phyloP scores from a whole-genome alignment of 1,284 basidiomycete genomes.

The Irpex lacteus region DNA sequence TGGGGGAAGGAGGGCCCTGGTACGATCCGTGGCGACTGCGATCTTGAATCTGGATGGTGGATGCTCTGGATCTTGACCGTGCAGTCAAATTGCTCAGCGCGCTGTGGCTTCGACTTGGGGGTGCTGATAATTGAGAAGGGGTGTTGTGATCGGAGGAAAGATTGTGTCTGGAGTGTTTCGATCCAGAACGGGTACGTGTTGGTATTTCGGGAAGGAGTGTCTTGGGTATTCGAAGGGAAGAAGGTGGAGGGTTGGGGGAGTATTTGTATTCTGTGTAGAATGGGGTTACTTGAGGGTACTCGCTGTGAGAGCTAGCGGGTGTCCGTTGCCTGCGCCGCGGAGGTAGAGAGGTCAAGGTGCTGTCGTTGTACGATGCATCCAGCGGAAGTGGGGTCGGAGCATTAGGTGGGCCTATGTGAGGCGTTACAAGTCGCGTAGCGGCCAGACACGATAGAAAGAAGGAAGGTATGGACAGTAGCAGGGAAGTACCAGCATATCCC shows the following conservation, averaged over 20 bases:
- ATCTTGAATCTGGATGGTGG: constrained; percentile 10
- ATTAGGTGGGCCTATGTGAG: constrained; percentile 24
- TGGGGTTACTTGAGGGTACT: background rate
- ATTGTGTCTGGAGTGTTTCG: constrained; percentile 11
- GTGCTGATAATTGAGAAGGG: background rate
- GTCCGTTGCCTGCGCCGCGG: constrained; percentile 3
- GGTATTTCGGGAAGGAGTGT: constrained; percentile 9
- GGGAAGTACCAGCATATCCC: constrained; percentile 56
- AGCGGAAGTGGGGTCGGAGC: constrained; percentile 2
- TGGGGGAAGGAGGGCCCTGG: constrained; percentile 22
- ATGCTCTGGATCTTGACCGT: constrained; percentile 12
- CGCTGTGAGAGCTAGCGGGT: background rate
- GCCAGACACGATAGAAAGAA: constrained; percentile 47
- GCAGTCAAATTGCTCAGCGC: constrained; percentile 7
- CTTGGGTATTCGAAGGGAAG: constrained; percentile 9
- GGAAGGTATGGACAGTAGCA: constrained; percentile 50
- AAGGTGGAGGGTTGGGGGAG: constrained; percentile 4
- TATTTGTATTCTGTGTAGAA: background rate
- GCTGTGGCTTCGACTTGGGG: constrained; percentile 7
- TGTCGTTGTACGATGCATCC: constrained; percentile 5
- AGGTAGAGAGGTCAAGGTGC: constrained; percentile 9
- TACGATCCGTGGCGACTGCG: constrained; percentile 10
- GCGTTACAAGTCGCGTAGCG: constrained; percentile 10
- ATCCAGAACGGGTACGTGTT: constrained; percentile 3
- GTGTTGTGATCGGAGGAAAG: constrained; percentile 8